phyloP scores from a whole-genome alignment of 805 yeast genomes.

The Grigorovia jiainica region DNA sequence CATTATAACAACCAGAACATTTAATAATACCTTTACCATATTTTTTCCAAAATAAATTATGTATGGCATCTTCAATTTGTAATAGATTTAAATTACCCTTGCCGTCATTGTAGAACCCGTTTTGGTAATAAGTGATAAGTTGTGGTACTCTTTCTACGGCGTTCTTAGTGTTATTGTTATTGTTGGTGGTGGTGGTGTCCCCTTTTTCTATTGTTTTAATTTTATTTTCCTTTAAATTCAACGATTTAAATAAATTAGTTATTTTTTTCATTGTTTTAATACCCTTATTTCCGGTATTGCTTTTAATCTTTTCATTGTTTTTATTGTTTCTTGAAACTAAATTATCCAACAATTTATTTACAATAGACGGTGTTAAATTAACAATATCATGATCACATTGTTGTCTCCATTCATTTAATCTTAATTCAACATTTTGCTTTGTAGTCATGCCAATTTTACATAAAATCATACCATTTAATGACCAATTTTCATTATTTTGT shows the following conservation, averaged over 20 bases:
- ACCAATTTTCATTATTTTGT: slow-evolving; percentile 13
- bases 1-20: slow-evolving; percentile 23
- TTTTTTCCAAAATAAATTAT: slow-evolving; percentile 21
- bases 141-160: not conserved
- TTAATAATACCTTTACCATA: slow-evolving; percentile 23
- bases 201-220: no score
- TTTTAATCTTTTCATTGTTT: no score
- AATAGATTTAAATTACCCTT: slow-evolving; percentile 9
- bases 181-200: not conserved
- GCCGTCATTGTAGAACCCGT: slow-evolving; percentile 19
- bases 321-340: not conserved
- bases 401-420: slow-evolving; percentile 23
- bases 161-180: no score
- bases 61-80: slow-evolving; percentile 17
- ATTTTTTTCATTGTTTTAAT: not conserved
- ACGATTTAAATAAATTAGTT: not conserved
- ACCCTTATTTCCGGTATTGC: no score
- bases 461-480: slow-evolving; percentile 12
- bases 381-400: slow-evolving; percentile 21
- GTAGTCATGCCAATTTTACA: slow-evolving; percentile 28
- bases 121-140: slow-evolving; percentile 13
- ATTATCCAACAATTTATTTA: slow-evolving; percentile 1
- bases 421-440: slow-evolving; percentile 12
- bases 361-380: slow-evolving; percentile 19
- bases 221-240: not conserved